phyloP scores from a whole-genome alignment of 31 red algal species.

The Odonthalia washingtoniensis region DNA sequence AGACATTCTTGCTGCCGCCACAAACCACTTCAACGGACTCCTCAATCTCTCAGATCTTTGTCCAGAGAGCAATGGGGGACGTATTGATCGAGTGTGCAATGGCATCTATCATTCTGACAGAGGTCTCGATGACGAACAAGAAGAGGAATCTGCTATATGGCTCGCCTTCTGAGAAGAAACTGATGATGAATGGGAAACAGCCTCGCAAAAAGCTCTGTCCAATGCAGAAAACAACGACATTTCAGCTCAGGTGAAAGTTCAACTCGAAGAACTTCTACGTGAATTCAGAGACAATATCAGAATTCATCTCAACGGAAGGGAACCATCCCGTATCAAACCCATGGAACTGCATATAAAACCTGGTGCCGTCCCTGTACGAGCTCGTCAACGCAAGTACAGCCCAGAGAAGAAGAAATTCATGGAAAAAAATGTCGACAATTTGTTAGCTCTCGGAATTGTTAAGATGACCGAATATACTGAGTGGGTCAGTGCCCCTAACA shows the following conservation, averaged over 20 bases:
- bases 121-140: too few species aligned
- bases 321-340: background rate
- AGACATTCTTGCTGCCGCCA: background rate
- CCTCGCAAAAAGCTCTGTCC: too few species aligned
- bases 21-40: background rate
- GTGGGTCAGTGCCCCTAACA: slow-evolving; percentile 21
- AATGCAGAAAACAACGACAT: too few species aligned
- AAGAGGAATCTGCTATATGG: too few species aligned
- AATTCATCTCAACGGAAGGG: background rate
- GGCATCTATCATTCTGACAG: too few species aligned
- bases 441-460: slow-evolving; percentile 28
- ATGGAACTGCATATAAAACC: background rate
- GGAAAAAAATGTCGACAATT: slow-evolving; percentile 23
- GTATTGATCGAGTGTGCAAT: background rate
- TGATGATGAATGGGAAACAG: too few species aligned
- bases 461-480: background rate
- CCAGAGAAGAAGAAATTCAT: background rate
- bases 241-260: background rate
- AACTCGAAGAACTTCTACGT: background rate
- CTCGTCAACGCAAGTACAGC: background rate
- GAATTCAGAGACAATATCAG: background rate
- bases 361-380: background rate
- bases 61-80: background rate
- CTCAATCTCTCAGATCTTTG: background rate
- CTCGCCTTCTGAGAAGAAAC: background rate